These are phyloP conservation scores for Immersiella caudata DNA, from an alignment of 495 filamentous ascomycete genomes.

Conservation along the genomic window DNA sequence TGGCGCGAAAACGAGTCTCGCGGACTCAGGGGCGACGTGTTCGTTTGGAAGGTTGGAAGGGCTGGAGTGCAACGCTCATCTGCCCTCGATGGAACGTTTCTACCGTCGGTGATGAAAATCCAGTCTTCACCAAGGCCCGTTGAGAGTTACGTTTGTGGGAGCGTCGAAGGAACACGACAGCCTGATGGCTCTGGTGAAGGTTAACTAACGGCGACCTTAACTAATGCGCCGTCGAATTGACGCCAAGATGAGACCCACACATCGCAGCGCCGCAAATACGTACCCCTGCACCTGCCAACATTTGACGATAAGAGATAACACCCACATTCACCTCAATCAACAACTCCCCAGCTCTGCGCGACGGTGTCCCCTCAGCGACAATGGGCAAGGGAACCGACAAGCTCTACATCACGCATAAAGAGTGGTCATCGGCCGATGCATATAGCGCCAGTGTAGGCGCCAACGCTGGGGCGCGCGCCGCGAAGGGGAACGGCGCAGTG, in stretches of 20 bases:
- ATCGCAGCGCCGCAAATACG: not conserved
- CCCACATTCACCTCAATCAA: not conserved
- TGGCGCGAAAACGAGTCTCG: conserved; percentile 4
- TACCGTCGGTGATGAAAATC: not conserved
- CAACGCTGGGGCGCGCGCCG: conserved; percentile 60
- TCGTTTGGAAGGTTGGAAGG: not conserved
- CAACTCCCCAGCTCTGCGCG: not conserved
- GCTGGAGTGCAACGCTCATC: not conserved
- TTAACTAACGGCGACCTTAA: not conserved
- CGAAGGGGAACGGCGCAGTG: conserved; percentile 50
- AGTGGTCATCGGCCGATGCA: conserved; percentile 91
- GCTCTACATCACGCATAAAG: conserved; percentile 91
- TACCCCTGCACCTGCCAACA: not conserved
- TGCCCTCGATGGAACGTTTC: not conserved
- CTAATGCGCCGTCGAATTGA: conserved; percentile 1
- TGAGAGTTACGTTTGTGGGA: not conserved
- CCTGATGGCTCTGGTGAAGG: not conserved
- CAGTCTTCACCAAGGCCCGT: not conserved
- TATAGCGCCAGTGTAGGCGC: conserved; percentile 76
- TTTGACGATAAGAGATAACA: conserved; percentile 20
- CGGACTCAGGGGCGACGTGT: not conserved
- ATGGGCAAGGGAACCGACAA: conserved; percentile 67
- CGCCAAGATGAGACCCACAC: not conserved
- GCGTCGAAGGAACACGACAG: not conserved
- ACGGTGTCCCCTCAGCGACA: not conserved